Base-by-base conservation (phyloP, 805 yeast genomes). In the Zygotorulaspora sp. region DNA sequence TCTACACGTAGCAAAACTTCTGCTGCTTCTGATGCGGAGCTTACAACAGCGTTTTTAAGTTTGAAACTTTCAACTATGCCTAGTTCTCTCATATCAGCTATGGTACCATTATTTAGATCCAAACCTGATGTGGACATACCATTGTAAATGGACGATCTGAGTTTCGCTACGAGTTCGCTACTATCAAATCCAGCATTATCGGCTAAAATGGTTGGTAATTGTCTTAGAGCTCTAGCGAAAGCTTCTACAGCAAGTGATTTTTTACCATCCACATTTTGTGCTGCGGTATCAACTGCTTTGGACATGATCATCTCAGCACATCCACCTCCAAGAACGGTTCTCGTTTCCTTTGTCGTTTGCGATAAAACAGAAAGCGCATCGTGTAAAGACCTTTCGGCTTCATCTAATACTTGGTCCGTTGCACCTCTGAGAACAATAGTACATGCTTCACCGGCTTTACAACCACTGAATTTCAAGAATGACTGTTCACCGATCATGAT, bases 131-230 rank as follows among this genome's bases (percentile, higher is more conserved):
- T 87, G 14, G 86, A 73, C 72, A 86, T 78, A 23, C 99, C 99
- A 57, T 80, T 83, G 69, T 92, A 92, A 39, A 88, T 82, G 14
- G 66, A 58, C 2, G 96, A 79, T 64, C 97, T 78, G 54, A 92
- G 72, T 61, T 86, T 87, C 7, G 97, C 75, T 10, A 92, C 94
- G 45, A 92, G 70, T 52, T 94, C 97, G 53, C 88, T 79, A 15
- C 96, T 83, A 61, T 92, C 98, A 55, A 77, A 85, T 19, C 98
- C 99, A 3, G 99, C 97, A 59, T 92, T 92, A 58, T 92, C 97
- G 32, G 96, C 96, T 49, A 92, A 71, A 45, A 92, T 89, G 1
- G 95, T 87, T 43, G 99, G 99, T 47, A 92, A 72, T 63, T 88
- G 96, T 65, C 97, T 80, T 56, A 92, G 72, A 5, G 97, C 97